Base-by-base conservation (phyloP, 2,329 filamentous ascomycete species). In the Penicillium hordei region DNA sequence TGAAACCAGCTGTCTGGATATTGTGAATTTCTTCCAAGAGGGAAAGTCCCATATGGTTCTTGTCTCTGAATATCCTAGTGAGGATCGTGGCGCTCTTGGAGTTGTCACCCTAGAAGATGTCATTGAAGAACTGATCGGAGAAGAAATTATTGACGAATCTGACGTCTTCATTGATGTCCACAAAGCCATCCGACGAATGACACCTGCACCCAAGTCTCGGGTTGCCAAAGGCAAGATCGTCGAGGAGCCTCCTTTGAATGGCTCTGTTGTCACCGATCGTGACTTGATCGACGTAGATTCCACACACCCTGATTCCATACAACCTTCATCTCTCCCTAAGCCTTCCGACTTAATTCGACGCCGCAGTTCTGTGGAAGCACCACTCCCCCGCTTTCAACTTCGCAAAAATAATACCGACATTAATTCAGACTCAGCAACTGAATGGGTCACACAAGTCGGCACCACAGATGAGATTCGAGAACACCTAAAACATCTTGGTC, bases 1-100 rank as follows among this genome's bases (percentile, higher is more conserved):
- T 0, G 91, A 97, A 72, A 99, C 94, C 0, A 97, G 93, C 78
- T 99, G 94, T 73, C 78, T 99, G 55, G 94, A 99, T 74, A 97
- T 99, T 69, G 91, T 99, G 78, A 99, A 99, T 78, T 99, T 97
- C 76, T 99, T 99, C 80, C 94, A 99, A 75, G 94, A 99, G 79
- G 94, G 94, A 68, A 99, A 99, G 75, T 96, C 93, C 1, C 94
- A 99, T 75, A 96, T 99, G 93, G 93, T 97, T 0, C 81, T 99
- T 29, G 94, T 97, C 9, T 97, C 93, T 0, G 90, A 96, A 69
- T 84, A 79, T 63, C 94, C 94, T 1, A 93, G 93, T n/a, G 91
- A 95, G 64, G 88, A 96, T 68, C 87, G 90, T 68, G 94, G 94
- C 45, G 92, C 93, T 6, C 80, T 96, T 13, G 94, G 94, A 55